Evolutionary conservation across 148 eudicot species (phyloP), one percentile per base, ranked within the genome.

Genomic region (Rheum nobile): DNA sequence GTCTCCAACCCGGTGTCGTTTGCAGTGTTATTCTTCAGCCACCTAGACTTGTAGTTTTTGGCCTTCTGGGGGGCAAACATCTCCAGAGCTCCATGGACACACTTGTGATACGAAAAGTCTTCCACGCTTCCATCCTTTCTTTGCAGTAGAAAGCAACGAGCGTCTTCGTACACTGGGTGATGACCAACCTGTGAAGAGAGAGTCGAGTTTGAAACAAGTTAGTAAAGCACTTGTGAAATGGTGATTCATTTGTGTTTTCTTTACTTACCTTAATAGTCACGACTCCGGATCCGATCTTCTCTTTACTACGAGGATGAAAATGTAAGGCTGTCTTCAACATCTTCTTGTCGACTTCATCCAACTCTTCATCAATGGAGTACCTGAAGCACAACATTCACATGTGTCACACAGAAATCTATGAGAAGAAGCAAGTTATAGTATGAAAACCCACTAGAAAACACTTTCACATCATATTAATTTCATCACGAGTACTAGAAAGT

Each of bases 51-150:
- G 68, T 84, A 87, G 28, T 52, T 59, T 69, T 81, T 84, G 16
- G 91, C 89, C 72, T 38, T 70, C 2, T 70, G 21, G 65, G 96
- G 91, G 38, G 88, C 88, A 39, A 91, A 82, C 10, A 84, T 54
- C 76, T 93, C 83, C 41, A 89, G 71, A 0, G 92, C 94, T 39
- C 79, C 81, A 44, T 63, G 82, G 16, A 91, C 73, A 71, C 98
- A 86, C 75, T 91, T 93, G 73, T 82, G 92, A 65, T 89, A 91
- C 0, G 98, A 93, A 80, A 93, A 91, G 74, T 93, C 98, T 80
- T 89, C 97, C 22, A 77, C 57, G 0, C 88, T 84, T 76, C 88
- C 95, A 76, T 91, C 90, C 19, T 38, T 74, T 74, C 92, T 84
- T 71, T 84, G 88, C 78, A 93, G 48, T 8, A 82, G 19, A 82